Percentiles rank a stretch among this genome's conserved stretches.
phyloP scores from a whole-genome alignment of 257 asterid genomes.

The Lavandula angustifolia region DNA sequence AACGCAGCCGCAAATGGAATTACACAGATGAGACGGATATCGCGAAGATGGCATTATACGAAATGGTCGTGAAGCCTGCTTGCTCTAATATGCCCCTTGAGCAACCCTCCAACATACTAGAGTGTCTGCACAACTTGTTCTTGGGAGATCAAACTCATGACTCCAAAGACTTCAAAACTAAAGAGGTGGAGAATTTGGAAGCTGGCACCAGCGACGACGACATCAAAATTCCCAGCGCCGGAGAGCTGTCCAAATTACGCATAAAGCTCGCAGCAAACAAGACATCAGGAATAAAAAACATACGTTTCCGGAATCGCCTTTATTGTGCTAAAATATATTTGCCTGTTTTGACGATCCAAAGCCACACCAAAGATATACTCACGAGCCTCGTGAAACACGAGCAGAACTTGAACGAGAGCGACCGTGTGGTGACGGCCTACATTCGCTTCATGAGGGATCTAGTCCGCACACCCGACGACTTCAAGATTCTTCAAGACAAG shows the following conservation, averaged over 20 bases:
- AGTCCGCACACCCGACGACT: background rate
- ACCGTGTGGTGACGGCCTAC: background rate
- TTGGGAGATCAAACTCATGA: background rate
- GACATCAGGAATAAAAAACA: background rate
- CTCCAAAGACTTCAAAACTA: background rate
- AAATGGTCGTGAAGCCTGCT: background rate
- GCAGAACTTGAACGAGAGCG: background rate
- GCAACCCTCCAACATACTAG: slow-evolving; percentile 2
- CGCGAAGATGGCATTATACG: background rate
- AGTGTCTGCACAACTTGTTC: background rate
- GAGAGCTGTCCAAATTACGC: background rate
- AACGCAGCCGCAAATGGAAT: background rate
- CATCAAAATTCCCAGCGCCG: slow-evolving; percentile 16
- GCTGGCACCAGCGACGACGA: background rate
- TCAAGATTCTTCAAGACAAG: background rate
- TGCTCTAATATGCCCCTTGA: background rate
- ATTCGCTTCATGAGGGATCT: background rate
- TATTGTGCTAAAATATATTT: background rate
- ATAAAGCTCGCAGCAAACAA: background rate
- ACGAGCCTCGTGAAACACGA: background rate
- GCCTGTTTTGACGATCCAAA: background rate
- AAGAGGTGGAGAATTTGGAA: background rate
- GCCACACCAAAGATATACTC: background rate
- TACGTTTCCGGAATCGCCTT: background rate
- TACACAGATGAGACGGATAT: background rate